Percentiles rank a stretch among this genome's conserved stretches.
These are phyloP conservation scores for Phycomyces nitens DNA, from an alignment of 192 early-diverging fungal species.

Conservation along the genomic window DNA sequence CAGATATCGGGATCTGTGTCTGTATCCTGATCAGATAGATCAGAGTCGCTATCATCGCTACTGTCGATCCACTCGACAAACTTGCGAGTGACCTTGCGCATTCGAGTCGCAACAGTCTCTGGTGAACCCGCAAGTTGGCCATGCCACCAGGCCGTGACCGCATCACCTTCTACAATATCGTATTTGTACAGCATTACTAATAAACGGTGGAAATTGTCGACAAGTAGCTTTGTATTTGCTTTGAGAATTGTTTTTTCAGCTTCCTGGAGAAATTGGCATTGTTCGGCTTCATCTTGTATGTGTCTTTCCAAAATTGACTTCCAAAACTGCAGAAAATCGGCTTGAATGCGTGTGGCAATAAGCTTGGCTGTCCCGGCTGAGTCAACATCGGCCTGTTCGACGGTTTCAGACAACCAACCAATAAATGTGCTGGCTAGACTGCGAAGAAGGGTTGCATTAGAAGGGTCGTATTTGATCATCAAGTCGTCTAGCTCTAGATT, in stretches of 20 bases:
- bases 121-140: conserved; percentile 7
- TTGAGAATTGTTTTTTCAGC: conserved; percentile 12
- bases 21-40: conserved; percentile 3
- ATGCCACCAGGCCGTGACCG: conserved; percentile 44
- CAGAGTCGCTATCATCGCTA: conserved; percentile 7
- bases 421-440: conserved; percentile 34
- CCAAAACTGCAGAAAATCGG: conserved; percentile 37
- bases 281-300: conserved; percentile 31
- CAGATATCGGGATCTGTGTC: conserved; percentile 2
- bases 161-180: conserved; percentile 44
- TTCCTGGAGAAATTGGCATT: conserved; percentile 29
- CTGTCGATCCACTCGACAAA: conserved; percentile 42
- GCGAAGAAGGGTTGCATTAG: conserved; percentile 18
- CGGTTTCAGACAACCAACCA: conserved; percentile 24
- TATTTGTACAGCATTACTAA: conserved; percentile 44
- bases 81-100: conserved; percentile 21
- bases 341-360: conserved; percentile 29
- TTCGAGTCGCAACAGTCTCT: conserved; percentile 21
- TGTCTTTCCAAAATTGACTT: conserved; percentile 37
- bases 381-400: neutral
- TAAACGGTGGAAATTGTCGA: conserved; percentile 36
- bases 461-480: conserved; percentile 39
- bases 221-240: conserved; percentile 2
- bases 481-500: conserved; percentile 47
- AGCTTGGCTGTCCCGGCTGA: neutral